Base-by-base conservation (phyloP, 2,329 filamentous ascomycete species). In the Penicillium freii region DNA sequence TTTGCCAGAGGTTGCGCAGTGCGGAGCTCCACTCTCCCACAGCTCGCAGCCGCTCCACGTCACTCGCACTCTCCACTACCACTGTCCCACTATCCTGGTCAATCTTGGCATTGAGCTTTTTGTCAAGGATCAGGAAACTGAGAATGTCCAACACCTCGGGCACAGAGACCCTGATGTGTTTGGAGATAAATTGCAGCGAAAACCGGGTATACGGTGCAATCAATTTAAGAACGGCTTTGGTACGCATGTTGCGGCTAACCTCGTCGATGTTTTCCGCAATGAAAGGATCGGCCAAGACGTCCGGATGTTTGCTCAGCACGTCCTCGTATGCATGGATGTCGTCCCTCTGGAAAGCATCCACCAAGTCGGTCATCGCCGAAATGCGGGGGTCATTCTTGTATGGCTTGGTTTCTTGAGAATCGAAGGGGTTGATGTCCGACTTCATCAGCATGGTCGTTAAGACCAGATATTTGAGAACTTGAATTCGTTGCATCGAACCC, bases 201-300 rank as follows among this genome's bases (percentile, higher is more conserved):
- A 97, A 96, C 51, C 92, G 87, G 6, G 91, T 95, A 79, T 97
- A 99, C 0, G 94, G 94, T 5, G 92, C 92, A 62, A 97, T 94
- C 25, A 97, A 82, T 77, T 94, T 96, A 62, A 96, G 79, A 10
- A 97, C 87, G 1, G 92, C 93, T 81, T 97, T 97, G 64, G 92
- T 97, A 54, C 94, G 90, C 89, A 99, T 96, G 75, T 94, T 97
- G 43, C 94, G 90, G 51, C 93, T 99, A 56, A 99, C 93, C 77
- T 99, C 94, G 75, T 97, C 94, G 66, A 99, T 99, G 73, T 99
- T 97, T 77, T 97, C 94, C 29, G 93, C 93, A 67, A 99, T 99
- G 78, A 97, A 99, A 0, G 90, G 87, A 73, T 99, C 94, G 13
- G 88, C 86, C 39, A 97, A 82, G 27, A 99, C 87, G 71, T 97